Base-by-base conservation (phyloP, 805 yeast genomes). In the Wickerhamiella australiensis region DNA sequence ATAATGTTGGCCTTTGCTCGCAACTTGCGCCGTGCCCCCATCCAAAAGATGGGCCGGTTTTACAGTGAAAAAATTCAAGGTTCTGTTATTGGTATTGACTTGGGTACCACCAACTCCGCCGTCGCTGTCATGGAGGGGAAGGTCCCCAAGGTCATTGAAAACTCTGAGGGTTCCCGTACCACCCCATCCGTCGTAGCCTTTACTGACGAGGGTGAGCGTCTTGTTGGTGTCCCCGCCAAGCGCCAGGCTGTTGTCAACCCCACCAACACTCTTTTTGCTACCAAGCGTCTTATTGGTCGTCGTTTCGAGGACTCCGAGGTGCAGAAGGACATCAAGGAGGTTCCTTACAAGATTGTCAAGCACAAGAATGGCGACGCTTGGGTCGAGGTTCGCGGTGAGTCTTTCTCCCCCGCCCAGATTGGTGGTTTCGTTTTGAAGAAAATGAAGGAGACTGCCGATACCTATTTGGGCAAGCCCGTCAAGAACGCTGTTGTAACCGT, bases 391-490 rank as follows among this genome's bases (percentile, higher is more conserved):
- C 78, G 86, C 60, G 94, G 90, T 59, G 78, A 83, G 67, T 71
- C 73, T 56, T 88, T 87, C 75, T 87, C 96, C 46, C 96, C 96
- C 50, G 88, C 94, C 52, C 96, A 87, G 70, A 84, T 87, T 60
- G 96, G 96, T 63, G 95, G 96, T 50, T 85, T 87, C 64, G 75
- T 87, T 57, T 78, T 87, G 64, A 85, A 85, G 79, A 88, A 87
- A 78, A 88, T 87, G 96, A 88, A 87, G 80, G 96, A 88, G 75
- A 88, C 96, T 58, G 96, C 96, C 57, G 95, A 86, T 71, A 80
- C 85, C 56, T 82, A 83, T 75, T 74, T 86, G 60, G 92, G 94
- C 70, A 86, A 85, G 77, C 64, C 80, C 42, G 90, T 81, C 60
- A 79, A 78, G 74, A 83, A 85, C 68, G 95, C 96, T 53, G 94